Evolutionary conservation across 176 grass and related monocot genomes (phyloP).

Genomic region (Poa pratensis): DNA sequence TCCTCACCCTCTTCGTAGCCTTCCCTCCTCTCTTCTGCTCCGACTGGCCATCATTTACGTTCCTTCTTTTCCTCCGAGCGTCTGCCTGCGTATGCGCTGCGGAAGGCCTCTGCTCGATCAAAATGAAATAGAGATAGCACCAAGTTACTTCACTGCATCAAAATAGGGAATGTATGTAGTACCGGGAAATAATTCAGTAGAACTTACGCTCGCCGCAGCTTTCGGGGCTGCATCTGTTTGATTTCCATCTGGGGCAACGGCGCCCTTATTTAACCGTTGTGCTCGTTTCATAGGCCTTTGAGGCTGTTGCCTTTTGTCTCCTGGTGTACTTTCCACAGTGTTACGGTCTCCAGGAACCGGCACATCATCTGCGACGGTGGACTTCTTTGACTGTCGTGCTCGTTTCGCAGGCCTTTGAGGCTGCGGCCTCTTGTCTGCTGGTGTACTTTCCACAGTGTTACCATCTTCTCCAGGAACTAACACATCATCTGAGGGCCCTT

Average conservation of each 20-base stretch:
- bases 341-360: background rate
- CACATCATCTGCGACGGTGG: background rate
- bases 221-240: slow-evolving; percentile 24
- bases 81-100: background rate
- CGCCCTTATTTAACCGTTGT: slow-evolving; percentile 42
- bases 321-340: slow-evolving; percentile 3
- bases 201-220: slow-evolving; percentile 38
- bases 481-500: slow-evolving; percentile 34
- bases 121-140: slow-evolving; percentile 24
- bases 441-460: background rate
- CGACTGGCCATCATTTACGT: slow-evolving; percentile 39
- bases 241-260: slow-evolving; percentile 30
- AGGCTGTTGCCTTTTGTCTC: slow-evolving; percentile 32
- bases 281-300: slow-evolving; percentile 52
- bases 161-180: slow-evolving; percentile 19
- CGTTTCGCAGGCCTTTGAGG: slow-evolving; percentile 48
- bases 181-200: background rate
- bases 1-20: slow-evolving; percentile 41
- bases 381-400: slow-evolving; percentile 52
- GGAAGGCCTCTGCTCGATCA: slow-evolving; percentile 46
- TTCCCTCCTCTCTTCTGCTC: slow-evolving; percentile 46
- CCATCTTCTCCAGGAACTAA: slow-evolving; percentile 34
- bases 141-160: slow-evolving; percentile 1
- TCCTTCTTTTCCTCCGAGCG: slow-evolving; percentile 52
- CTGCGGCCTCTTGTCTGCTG: slow-evolving; percentile 2